phyloP scores from a whole-genome alignment of 148 eudicot genomes.

The Suaeda aralocaspica region DNA sequence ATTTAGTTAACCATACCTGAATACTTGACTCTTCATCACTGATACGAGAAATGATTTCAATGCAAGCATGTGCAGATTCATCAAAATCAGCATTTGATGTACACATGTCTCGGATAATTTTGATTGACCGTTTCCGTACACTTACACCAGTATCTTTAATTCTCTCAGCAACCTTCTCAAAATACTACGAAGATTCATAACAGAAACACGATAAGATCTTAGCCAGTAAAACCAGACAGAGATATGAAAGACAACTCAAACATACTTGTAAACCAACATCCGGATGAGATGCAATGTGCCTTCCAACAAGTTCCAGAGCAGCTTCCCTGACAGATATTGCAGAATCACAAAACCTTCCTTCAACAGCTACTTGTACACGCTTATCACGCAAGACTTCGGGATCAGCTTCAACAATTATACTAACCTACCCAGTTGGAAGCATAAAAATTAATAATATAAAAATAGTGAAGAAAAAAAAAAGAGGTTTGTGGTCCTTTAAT shows the following conservation, averaged over 20 bases:
- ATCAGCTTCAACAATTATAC: constrained; percentile 95
- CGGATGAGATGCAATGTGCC: constrained; percentile 96
- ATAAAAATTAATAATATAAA: neutral
- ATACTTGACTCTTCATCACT: constrained; percentile 93
- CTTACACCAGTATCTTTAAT: constrained; percentile 92
- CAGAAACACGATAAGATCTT: constrained; percentile 16
- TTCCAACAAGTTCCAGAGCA: constrained; percentile 94
- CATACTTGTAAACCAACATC: constrained; percentile 92
- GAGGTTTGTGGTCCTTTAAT: neutral
- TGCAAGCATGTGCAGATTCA: constrained; percentile 73
- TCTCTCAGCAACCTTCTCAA: constrained; percentile 92
- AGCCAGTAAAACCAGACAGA: constrained; percentile 18
- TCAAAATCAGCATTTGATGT: constrained; percentile 63
- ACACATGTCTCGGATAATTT: constrained; percentile 93
- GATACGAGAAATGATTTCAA: constrained; percentile 86
- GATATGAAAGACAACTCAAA: constrained; percentile 8
- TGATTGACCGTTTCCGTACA: constrained; percentile 93
- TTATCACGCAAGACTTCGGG: constrained; percentile 90
- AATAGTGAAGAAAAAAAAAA: neutral
- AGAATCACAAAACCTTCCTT: constrained; percentile 95
- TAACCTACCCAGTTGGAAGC: constrained; percentile 58
- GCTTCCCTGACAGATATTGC: constrained; percentile 97
- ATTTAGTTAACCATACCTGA: constrained; percentile 53
- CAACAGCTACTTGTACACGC: constrained; percentile 86
- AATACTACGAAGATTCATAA: constrained; percentile 49